Evolutionary conservation across 2,329 filamentous ascomycete species (phyloP), one percentile per base, ranked within the genome.

Genomic region (Colletotrichum musicola): DNA sequence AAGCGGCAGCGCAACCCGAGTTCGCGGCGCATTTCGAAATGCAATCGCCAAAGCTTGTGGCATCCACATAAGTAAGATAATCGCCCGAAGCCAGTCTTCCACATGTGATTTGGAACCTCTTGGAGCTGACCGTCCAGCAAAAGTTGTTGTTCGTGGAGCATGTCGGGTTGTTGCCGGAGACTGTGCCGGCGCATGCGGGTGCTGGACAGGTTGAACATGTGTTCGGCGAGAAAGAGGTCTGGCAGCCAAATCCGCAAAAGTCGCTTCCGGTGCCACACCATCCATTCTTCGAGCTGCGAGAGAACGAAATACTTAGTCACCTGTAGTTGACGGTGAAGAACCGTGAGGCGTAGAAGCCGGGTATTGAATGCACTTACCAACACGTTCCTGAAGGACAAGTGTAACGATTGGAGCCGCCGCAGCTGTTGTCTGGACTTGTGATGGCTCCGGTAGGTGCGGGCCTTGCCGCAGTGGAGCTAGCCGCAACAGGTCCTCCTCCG

Each of bases 381-480:
- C 72, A 73, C 16, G 30, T n/a, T 0, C 68, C 64, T 1, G 47
- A n/a, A 4, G 68, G 30, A 69, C 83, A 84, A 14, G 80, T 83
- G 68, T 78, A 79, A 12, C 77, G 78, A 14, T 75, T 77, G n/a
- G 76, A 71, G 53, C 79, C 81, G 20, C 80, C 82, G 59, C 82
- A 84, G 18, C 74, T 76, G n/a, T 80, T 81, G 50, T 83, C 79
- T 12, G 77, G 72, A 0, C 64, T 67, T 7, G 22, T 42, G 16
- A 56, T 63, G 22, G 5, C 38, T 30, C 61, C 50, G 10, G 54
- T 64, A n/a, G 64, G 25, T 18, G 55, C 27, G n/a, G 65, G 55
- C 4, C 38, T 59, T 22, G 64, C 40, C 1, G 61, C 62, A 7
- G 61, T 20, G 6, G 70, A 44, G n/a, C 68, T 35, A 14, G 59